Evolutionary conservation across 345 rosid species (phyloP).

Genomic region (Mallotus nudiflorus): DNA sequence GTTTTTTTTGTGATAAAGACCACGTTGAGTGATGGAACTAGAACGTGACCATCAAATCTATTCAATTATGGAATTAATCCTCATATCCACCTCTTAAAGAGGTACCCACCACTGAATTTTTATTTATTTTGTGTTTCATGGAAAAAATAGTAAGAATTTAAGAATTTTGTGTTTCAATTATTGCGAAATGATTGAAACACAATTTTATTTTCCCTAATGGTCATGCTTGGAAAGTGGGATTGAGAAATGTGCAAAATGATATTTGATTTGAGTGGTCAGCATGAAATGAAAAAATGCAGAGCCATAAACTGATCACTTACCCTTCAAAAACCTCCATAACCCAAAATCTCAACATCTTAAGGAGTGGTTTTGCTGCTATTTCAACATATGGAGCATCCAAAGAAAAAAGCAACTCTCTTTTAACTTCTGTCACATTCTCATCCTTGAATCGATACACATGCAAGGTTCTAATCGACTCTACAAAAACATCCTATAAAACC

Average conservation of each 20-base stretch:
- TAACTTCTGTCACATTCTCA: conserved; percentile 28
- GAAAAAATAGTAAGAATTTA: too few relatives aligned
- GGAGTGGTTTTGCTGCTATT: conserved; percentile 32
- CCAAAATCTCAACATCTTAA: conserved; percentile 20
- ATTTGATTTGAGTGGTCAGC: conserved; percentile 8
- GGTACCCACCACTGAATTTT: conserved; percentile 39
- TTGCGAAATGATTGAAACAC: too few relatives aligned
- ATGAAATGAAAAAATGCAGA: conserved; percentile 33
- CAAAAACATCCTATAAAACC: not conserved
- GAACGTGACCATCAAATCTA: conserved; percentile 55
- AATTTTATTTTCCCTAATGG: too few relatives aligned
- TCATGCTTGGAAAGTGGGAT: too few relatives aligned
- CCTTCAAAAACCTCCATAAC: conserved; percentile 28
- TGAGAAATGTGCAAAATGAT: too few relatives aligned
- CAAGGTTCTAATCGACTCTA: conserved; percentile 42
- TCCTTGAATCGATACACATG: conserved; percentile 35
- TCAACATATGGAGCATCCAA: conserved; percentile 28
- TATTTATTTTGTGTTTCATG: too few relatives aligned
- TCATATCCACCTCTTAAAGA: conserved; percentile 53
- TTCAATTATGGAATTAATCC: conserved; percentile 82
- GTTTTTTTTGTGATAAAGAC: too few relatives aligned
- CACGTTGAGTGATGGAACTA: conserved; percentile 55
- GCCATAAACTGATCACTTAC: conserved; percentile 32
- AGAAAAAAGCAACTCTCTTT: conserved; percentile 36
- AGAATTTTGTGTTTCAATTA: too few relatives aligned